Evolutionary conservation across 805 yeast genomes (phyloP), one percentile per base, ranked within the genome.

Genomic region (Maudiozyma turicensis): DNA sequence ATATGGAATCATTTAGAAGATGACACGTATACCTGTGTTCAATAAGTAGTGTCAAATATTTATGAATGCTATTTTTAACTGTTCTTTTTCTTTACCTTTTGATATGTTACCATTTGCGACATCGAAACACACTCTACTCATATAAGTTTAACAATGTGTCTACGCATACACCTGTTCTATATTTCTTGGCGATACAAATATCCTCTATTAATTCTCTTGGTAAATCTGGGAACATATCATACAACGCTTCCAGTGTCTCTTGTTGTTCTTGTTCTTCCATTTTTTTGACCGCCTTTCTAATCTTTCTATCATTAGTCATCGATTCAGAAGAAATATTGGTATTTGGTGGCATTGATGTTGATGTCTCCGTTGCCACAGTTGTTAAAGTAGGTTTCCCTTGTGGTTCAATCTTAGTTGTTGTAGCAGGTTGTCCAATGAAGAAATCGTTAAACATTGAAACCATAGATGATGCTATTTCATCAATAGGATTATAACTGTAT

Each of bases 191-290:
- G 2, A 69, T 66, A 33, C 88, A 74, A 3, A 88, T 81, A 60
- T 88, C 96, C 48, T 74, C 76, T 45, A 89, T 73, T 1, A 89
- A 68, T 0, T 78, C 85, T 45, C 70, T 68, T 56, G 87, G 95
- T 52, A 88, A 69, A 43, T 71, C 72, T 0, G 95, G 95, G 64
- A 89, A 88, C 80, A 89, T 84, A 44, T 80, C 80, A 31, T 68
- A 67, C 48, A 88, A 69, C 2, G 77, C 76, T 1, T 66, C 67
- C 28, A 75, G 69, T 2, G 80, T 74, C 41, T 72, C 71, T 15
- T 69, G 64, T 38, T 67, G 71, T 51, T 79, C 81, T 49, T 71
- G 63, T 31, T 64, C 67, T 39, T 70, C 71, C 10, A 71, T 59
- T 43, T 70, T 56, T 35, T 65, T 66, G 1, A 72, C 73, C 30